Evolutionary conservation across 768 basidiomycete genomes (phyloP).

Genomic region (Pleurotus sapidus): DNA sequence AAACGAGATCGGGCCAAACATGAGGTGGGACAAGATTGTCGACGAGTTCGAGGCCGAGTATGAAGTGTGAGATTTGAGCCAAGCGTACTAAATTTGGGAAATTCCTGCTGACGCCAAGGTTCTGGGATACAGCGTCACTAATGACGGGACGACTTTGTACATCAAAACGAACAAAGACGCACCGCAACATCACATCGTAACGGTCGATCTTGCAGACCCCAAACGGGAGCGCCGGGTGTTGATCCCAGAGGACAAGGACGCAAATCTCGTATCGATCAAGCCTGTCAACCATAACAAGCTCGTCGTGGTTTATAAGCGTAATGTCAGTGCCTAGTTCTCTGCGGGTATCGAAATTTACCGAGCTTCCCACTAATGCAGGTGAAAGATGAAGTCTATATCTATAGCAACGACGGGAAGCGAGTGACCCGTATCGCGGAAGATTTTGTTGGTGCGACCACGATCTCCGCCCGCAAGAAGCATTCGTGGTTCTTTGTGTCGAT

Average conservation of each 20-base stretch:
- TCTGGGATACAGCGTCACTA: constrained; percentile 48
- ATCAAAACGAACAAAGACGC: constrained; percentile 65
- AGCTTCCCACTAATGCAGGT: constrained; percentile 38
- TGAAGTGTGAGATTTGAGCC: constrained; percentile 44
- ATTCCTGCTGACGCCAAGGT: constrained; percentile 3
- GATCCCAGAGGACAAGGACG: constrained; percentile 66
- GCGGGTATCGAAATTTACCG: too few relatives aligned
- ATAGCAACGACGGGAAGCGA: constrained; percentile 50
- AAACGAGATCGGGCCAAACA: constrained; percentile 56
- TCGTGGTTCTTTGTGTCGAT: constrained; percentile 62
- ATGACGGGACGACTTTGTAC: constrained; percentile 61
- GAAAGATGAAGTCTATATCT: constrained; percentile 77
- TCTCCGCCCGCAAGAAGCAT: constrained; percentile 50
- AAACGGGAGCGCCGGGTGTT: constrained; percentile 50
- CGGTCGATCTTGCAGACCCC: constrained; percentile 55
- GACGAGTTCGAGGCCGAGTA: constrained; percentile 70
- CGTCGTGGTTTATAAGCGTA: constrained; percentile 64
- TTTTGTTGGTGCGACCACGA: constrained; percentile 62
- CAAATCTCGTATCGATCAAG: constrained; percentile 50
- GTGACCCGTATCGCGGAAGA: constrained; percentile 57
- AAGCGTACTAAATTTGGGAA: neutral
- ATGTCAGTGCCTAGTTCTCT: constrained; percentile 41
- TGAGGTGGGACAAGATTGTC: constrained; percentile 72
- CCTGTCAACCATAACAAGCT: constrained; percentile 54
- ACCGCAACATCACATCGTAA: constrained; percentile 63